These are phyloP conservation scores for Picochlorum costavermella DNA, from an alignment of 139 green algal genomes.

Conservation along the genomic window DNA sequence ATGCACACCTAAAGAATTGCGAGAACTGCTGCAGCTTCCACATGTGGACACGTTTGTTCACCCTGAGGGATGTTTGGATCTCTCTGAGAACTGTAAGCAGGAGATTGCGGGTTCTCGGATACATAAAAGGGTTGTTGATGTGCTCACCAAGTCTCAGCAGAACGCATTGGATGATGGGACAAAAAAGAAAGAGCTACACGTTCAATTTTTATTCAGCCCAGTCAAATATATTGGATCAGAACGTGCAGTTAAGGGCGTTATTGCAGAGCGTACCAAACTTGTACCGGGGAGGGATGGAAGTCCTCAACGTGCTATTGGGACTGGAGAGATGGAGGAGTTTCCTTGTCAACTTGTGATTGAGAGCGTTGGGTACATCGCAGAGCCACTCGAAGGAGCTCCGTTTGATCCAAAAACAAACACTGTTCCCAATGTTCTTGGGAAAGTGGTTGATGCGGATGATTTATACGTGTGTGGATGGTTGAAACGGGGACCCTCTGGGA, in stretches of 20 bases:
- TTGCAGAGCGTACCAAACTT: slow-evolving; percentile 38
- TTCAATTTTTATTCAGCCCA: slow-evolving; percentile 69
- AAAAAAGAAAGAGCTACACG: slow-evolving; percentile 35
- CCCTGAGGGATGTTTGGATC: slow-evolving; percentile 10
- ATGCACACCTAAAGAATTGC: slow-evolving; percentile 93
- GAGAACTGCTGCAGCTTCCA: slow-evolving; percentile 71
- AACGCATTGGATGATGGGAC: neutral
- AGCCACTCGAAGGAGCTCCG: slow-evolving; percentile 55
- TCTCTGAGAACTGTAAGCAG: slow-evolving; percentile 34
- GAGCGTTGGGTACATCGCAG: slow-evolving; percentile 70
- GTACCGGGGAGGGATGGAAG: neutral
- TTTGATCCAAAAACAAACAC: slow-evolving; percentile 58
- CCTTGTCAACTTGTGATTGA: slow-evolving; percentile 51
- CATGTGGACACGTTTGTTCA: slow-evolving; percentile 32
- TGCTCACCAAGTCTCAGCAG: slow-evolving; percentile 34
- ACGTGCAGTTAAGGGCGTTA: slow-evolving; percentile 15
- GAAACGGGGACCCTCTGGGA: slow-evolving; percentile 78
- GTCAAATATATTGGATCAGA: slow-evolving; percentile 29
- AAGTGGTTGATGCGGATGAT: slow-evolving; percentile 25
- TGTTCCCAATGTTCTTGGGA: slow-evolving; percentile 53
- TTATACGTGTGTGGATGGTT: slow-evolving; percentile 84
- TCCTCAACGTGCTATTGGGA: slow-evolving; percentile 44
- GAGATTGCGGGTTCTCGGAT: slow-evolving; percentile 49
- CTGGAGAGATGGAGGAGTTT: slow-evolving; percentile 22
- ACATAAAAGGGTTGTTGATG: slow-evolving; percentile 52